A percentile compares a stretch with the other conserved stretches of the same genome.
phyloP scores from a whole-genome alignment of 2,329 filamentous ascomycete species.

The Bimuria novae-zelandiae region DNA sequence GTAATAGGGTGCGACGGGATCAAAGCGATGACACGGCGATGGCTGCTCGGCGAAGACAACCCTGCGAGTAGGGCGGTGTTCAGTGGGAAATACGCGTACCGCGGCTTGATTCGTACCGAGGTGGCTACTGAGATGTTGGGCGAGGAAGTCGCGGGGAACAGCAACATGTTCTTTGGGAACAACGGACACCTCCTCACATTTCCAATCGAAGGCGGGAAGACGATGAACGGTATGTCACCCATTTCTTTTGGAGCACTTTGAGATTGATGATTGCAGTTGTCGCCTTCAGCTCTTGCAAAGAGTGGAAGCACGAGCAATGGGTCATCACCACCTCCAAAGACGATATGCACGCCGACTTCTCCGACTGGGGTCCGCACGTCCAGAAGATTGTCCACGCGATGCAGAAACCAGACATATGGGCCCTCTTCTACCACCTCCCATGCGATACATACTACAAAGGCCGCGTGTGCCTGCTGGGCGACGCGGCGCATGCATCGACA shows the following conservation, averaged over 20 bases:
- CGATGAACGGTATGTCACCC: slow-evolving; percentile 57
- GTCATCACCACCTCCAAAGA: slow-evolving; percentile 40
- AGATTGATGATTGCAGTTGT: slow-evolving; percentile 32
- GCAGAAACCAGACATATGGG: slow-evolving; percentile 60
- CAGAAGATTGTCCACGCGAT: slow-evolving; percentile 45
- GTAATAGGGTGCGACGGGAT: slow-evolving; percentile 70
- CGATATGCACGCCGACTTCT: slow-evolving; percentile 38
- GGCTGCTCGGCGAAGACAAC: slow-evolving; percentile 56
- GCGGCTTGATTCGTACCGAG: slow-evolving; percentile 66
- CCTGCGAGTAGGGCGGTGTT: slow-evolving; percentile 56
- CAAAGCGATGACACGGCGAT: slow-evolving; percentile 60
- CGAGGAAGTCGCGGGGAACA: slow-evolving; percentile 55
- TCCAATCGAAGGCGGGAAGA: slow-evolving; percentile 61
- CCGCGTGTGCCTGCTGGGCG: slow-evolving; percentile 57
- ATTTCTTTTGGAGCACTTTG: too few species aligned
- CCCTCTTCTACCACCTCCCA: slow-evolving; percentile 59
- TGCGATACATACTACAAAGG: slow-evolving; percentile 52
- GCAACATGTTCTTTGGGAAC: slow-evolving; percentile 63
- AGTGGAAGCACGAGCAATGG: slow-evolving; percentile 42
- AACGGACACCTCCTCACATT: slow-evolving; percentile 66
- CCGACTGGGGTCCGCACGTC: slow-evolving; percentile 35
- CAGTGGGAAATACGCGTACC: slow-evolving; percentile 65
- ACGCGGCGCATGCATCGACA: slow-evolving; percentile 61
- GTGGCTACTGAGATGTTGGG: slow-evolving; percentile 57
- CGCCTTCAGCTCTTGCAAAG: slow-evolving; percentile 39